These are phyloP conservation scores for Heterobasidion irregulare DNA, from an alignment of 1,284 basidiomycete species.

Conservation along the genomic window DNA sequence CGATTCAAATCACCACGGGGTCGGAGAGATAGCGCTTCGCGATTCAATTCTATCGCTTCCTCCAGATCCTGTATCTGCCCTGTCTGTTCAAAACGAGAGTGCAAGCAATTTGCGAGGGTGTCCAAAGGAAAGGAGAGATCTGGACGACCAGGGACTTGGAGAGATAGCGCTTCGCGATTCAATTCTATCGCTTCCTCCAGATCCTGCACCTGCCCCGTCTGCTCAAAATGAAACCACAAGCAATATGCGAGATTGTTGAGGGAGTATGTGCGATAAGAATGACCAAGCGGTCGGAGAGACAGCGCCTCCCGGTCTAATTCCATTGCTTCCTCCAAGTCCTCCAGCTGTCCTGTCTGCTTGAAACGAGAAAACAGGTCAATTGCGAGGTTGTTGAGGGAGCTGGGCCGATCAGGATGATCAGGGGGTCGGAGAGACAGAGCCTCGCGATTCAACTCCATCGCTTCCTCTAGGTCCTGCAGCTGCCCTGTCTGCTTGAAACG, in stretches of 20 bases:
- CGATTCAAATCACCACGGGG: background rate
- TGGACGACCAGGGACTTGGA: slow-evolving; percentile 15
- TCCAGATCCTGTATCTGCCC: background rate
- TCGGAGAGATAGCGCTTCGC: background rate
- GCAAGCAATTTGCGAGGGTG: background rate
- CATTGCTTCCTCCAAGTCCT: slow-evolving; percentile 24
- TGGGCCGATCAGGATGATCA: background rate
- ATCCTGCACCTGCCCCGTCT: slow-evolving; percentile 16
- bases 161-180: slow-evolving; percentile 15
- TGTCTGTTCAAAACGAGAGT: background rate
- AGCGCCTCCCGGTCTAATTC: slow-evolving; percentile 15
- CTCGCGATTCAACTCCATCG: background rate
- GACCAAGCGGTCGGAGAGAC: slow-evolving; percentile 14
- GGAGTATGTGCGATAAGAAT: slow-evolving; percentile 9
- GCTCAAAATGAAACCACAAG: slow-evolving; percentile 12
- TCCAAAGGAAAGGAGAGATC: background rate
- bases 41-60: background rate
- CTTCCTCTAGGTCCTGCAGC: background rate
- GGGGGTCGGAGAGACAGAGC: background rate
- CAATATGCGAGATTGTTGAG: background rate
- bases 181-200: slow-evolving; percentile 20
- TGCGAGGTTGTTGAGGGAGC: background rate
- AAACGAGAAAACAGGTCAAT: slow-evolving; percentile 7
- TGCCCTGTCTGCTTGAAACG: background rate
- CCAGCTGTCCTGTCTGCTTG: slow-evolving; percentile 12